A percentile compares a stretch with the other conserved stretches of the same genome.
Conservation (phyloP, 306 rosid genomes). For the Glycine latifolia region DNA sequence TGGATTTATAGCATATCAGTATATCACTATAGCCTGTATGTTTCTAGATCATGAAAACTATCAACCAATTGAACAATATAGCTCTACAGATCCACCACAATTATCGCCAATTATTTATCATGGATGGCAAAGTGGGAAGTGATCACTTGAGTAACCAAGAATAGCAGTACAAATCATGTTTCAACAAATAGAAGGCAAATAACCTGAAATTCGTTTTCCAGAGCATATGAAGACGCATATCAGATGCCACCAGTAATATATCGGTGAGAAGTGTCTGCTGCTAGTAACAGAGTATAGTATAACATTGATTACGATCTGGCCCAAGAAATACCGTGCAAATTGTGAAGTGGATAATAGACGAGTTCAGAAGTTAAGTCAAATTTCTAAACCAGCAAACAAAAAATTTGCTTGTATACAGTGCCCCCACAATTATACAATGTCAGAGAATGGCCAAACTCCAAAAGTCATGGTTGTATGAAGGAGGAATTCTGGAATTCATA, state of each 20-base stretch:
- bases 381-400: constrained; percentile 43
- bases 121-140: no score
- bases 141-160: not conserved
- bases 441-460: constrained; percentile 30
- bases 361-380: constrained; percentile 28
- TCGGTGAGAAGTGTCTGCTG: constrained; percentile 24
- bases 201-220: constrained; percentile 12
- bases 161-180: not conserved
- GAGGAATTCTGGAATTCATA: constrained; percentile 26
- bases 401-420: constrained; percentile 36
- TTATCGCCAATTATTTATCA: no score
- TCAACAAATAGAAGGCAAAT: constrained; percentile 40
- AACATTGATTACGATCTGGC: constrained; percentile 36
- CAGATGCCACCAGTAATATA: constrained; percentile 32
- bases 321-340: constrained; percentile 39
- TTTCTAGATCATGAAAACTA: not conserved
- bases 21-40: not conserved
- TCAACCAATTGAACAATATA: constrained; percentile 6
- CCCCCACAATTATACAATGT: constrained; percentile 6
- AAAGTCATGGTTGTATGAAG: constrained; percentile 2
- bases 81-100: constrained; percentile 33
- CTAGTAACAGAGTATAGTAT: constrained; percentile 36
- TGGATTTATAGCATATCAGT: not conserved
- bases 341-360: not conserved
- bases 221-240: constrained; percentile 20